Conservation (phyloP, 768 basidiomycete species). For the Astraeus odoratus region DNA sequence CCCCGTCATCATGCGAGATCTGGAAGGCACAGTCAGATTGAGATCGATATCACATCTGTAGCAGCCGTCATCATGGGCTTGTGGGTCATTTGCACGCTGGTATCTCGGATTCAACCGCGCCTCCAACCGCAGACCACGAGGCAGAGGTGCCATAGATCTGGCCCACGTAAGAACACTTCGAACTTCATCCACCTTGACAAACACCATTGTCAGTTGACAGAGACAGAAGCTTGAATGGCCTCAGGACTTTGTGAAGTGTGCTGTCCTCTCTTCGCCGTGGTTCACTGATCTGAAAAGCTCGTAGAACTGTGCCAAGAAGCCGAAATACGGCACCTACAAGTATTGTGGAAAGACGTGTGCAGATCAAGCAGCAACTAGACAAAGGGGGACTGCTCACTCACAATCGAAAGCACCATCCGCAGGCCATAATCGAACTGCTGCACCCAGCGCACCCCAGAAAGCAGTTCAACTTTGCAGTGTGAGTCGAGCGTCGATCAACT, state of each 20-base stretch:
- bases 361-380: slow-evolving; percentile 31
- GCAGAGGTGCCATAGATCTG: slow-evolving; percentile 3
- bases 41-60: slow-evolving; percentile 5
- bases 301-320: slow-evolving; percentile 49
- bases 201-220: neutral
- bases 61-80: no score
- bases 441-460: slow-evolving; percentile 11
- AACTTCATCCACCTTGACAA: slow-evolving; percentile 8
- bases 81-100: slow-evolving; percentile 4
- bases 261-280: neutral
- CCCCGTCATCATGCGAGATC: slow-evolving; percentile 1
- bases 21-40: slow-evolving; percentile 5
- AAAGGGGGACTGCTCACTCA: slow-evolving; percentile 1
- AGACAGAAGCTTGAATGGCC: slow-evolving; percentile 17
- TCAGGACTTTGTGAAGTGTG: slow-evolving; percentile 26
- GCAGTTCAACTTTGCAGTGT: slow-evolving; percentile 20
- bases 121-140: slow-evolving; percentile 22
- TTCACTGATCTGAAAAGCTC: neutral
- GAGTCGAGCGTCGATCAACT: slow-evolving; percentile 23
- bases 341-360: slow-evolving; percentile 54
- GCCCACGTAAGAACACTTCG: slow-evolving; percentile 4
- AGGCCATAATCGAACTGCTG: slow-evolving; percentile 8
- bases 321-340: slow-evolving; percentile 48
- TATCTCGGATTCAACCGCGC: slow-evolving; percentile 4
- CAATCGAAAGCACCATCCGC: slow-evolving; percentile 10